Conservation (phyloP, 106 monocot genomes). For the Dendrobium catenatum region DNA sequence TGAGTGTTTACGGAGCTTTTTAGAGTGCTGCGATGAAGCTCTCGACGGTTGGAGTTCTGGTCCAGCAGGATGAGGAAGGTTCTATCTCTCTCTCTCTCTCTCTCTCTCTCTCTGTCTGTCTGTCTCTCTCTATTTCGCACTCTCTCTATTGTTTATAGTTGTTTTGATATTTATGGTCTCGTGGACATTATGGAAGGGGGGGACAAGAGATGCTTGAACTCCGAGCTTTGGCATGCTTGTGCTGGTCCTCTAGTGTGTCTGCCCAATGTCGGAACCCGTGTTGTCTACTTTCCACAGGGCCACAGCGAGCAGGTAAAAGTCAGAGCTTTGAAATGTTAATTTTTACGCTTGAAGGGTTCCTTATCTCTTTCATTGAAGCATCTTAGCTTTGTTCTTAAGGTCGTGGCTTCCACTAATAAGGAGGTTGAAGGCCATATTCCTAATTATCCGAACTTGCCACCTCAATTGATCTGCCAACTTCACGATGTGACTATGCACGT, state of each 20-base stretch:
- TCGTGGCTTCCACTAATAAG: conserved; percentile 78
- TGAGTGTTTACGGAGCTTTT: background rate
- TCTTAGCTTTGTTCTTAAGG: conserved; percentile 30
- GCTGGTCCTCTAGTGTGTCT: conserved; percentile 86
- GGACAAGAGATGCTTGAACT: conserved; percentile 79
- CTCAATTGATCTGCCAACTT: conserved; percentile 87
- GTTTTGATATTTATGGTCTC: background rate
- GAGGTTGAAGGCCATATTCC: conserved; percentile 84
- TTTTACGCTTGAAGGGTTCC: background rate
- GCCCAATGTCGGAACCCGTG: conserved; percentile 67
- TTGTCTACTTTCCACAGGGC: conserved; percentile 88
- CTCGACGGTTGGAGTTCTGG: conserved; percentile 25
- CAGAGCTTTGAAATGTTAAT: background rate
- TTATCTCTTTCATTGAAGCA: background rate
- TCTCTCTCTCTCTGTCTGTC: background rate
- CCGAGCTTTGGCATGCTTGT: conserved; percentile 91
- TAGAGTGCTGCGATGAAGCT: conserved; percentile 32
- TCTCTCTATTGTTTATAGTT: background rate
- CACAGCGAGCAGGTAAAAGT: conserved; percentile 76
- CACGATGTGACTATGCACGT: conserved; percentile 90
- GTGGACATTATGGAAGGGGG: conserved; percentile 24
- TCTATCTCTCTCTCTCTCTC: background rate
- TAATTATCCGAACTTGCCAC: conserved; percentile 72
- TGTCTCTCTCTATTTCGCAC: background rate
- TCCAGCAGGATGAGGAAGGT: conserved; percentile 39